These are phyloP conservation scores for Nidularia pulvinata DNA, from an alignment of 768 basidiomycete genomes.

Conservation along the genomic window DNA sequence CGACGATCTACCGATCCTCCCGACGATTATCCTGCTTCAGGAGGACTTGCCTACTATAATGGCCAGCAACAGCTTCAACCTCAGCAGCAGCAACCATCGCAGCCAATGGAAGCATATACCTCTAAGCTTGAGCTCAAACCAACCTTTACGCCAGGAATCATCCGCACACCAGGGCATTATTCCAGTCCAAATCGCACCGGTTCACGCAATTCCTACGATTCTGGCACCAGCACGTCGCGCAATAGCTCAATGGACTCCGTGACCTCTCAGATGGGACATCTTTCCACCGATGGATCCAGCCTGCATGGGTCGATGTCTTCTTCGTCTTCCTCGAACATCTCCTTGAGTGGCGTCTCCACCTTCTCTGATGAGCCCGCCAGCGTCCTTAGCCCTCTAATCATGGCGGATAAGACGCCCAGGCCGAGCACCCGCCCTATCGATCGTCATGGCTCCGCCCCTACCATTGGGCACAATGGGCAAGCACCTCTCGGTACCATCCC, in stretches of 20 bases:
- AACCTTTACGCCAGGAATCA: constrained; percentile 69
- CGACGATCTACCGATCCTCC: constrained; percentile 7
- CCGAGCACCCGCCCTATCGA: constrained; percentile 18
- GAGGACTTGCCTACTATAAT: not conserved
- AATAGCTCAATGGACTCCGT: constrained; percentile 10
- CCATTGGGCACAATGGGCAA: constrained; percentile 15
- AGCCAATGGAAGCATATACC: constrained; percentile 37
- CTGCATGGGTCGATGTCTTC: constrained; percentile 12
- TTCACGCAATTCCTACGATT: constrained; percentile 7
- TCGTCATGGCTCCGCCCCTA: constrained; percentile 30
- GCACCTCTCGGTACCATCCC: constrained; percentile 34
- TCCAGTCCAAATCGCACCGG: constrained; percentile 5
- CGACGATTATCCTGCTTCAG: constrained; percentile 2
- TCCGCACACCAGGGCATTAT: constrained; percentile 72
- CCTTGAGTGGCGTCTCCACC: constrained; percentile 17
- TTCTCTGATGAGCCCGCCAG: constrained; percentile 44
- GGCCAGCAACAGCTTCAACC: constrained; percentile 2
- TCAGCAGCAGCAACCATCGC: constrained; percentile 6
- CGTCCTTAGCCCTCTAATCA: constrained; percentile 44
- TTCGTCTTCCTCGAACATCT: constrained; percentile 21
- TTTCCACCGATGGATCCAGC: constrained; percentile 10
- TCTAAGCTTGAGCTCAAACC: constrained; percentile 52
- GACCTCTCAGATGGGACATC: constrained; percentile 14
- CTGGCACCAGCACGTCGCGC: constrained; percentile 9
- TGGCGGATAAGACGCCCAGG: constrained; percentile 26